Conservation (phyloP, 306 rosid species). For the Casuarina cunninghamiana region DNA sequence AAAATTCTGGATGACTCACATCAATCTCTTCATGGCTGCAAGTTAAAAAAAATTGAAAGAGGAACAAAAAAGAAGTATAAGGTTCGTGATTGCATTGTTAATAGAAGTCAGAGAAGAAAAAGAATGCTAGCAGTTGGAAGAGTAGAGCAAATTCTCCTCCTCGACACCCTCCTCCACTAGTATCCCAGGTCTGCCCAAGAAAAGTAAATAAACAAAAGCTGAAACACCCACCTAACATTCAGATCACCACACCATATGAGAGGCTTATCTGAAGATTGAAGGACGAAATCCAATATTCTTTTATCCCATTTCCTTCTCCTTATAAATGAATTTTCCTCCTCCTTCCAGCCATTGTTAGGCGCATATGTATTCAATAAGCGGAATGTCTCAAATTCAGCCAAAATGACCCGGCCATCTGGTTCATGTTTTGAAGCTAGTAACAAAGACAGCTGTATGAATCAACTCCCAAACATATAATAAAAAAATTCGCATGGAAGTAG, state of each 20-base stretch:
- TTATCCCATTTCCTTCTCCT: constrained; percentile 99
- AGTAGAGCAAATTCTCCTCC: constrained; percentile 6
- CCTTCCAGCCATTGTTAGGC: constrained; percentile 99
- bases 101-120: constrained; percentile 20
- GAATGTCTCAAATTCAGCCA: constrained; percentile 84
- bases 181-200: neutral
- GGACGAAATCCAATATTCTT: constrained; percentile 77
- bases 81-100: neutral
- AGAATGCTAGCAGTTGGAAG: constrained; percentile 24
- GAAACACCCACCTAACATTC: constrained; percentile 74
- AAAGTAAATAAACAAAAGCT: constrained; percentile 1
- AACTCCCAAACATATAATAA: constrained; percentile 19
- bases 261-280: constrained; percentile 81
- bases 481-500: neutral
- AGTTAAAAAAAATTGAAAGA: constrained; percentile 26
- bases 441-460: constrained; percentile 29
- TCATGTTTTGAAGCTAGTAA: constrained; percentile 89
- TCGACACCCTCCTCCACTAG: no score
- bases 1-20: constrained; percentile 96
- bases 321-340: constrained; percentile 83
- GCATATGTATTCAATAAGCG: constrained; percentile 79
- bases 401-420: constrained; percentile 88
- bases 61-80: constrained; percentile 8
- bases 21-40: constrained; percentile 98
- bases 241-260: constrained; percentile 99